These are phyloP conservation scores for Serendipita sp. DNA, from an alignment of 1,284 basidiomycete genomes.

Conservation along the genomic window DNA sequence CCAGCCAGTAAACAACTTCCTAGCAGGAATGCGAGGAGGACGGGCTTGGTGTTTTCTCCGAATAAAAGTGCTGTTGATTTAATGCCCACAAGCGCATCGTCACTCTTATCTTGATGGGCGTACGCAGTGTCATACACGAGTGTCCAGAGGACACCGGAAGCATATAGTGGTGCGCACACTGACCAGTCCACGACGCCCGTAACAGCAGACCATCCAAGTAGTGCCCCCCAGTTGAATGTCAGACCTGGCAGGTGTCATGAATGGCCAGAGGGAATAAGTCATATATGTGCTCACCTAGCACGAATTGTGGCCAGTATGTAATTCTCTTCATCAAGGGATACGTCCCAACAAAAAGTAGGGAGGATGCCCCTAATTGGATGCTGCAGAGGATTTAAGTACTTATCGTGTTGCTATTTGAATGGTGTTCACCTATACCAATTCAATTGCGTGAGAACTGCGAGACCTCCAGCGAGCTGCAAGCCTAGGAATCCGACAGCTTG, in stretches of 20 bases:
- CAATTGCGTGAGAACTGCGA: conserved; percentile 82
- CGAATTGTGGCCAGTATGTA: conserved; percentile 93
- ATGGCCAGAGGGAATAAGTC: neutral
- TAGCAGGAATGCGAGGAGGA: conserved; percentile 49
- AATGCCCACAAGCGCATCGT: conserved; percentile 82
- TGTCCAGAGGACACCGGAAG: conserved; percentile 84
- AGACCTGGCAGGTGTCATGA: conserved; percentile 39
- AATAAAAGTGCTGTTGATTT: conserved; percentile 91
- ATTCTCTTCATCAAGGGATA: conserved; percentile 98
- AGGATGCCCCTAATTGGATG: conserved; percentile 83
- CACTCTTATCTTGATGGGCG: conserved; percentile 94
- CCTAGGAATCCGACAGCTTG: conserved; percentile 79
- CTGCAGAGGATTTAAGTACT: conserved; percentile 27
- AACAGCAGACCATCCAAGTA: conserved; percentile 93
- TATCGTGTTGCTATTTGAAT: neutral
- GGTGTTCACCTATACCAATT: conserved; percentile 77
- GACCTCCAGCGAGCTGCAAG: conserved; percentile 67
- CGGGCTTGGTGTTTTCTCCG: conserved; percentile 57
- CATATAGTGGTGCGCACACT: conserved; percentile 79
- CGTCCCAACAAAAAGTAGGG: conserved; percentile 70
- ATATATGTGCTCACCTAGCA: conserved; percentile 51
- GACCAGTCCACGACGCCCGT: conserved; percentile 71
- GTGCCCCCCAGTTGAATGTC: conserved; percentile 94
- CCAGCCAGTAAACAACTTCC: neutral
- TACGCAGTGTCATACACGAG: conserved; percentile 97